Evolutionary conservation across 345 rosid genomes (phyloP).

Genomic region (Chamaenerion angustifolium): DNA sequence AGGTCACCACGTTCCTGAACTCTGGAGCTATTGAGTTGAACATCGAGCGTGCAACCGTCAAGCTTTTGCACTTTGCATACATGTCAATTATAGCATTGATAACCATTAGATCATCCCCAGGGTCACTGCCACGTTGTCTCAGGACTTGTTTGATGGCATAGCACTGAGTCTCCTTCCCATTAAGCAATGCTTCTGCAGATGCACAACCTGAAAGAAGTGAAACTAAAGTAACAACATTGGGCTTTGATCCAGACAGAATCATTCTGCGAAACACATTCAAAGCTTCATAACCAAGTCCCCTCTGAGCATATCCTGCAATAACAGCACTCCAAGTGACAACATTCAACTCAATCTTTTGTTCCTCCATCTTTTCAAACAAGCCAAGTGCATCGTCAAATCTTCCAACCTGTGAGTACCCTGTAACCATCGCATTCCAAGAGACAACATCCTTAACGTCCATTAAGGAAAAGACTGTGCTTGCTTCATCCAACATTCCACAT

Average conservation of each 20-base stretch:
- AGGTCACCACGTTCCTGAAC: conserved; percentile 57
- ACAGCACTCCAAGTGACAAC: conserved; percentile 87
- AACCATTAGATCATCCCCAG: conserved; percentile 37
- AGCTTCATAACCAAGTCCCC: conserved; percentile 56
- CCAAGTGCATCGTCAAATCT: conserved; percentile 49
- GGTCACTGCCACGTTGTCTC: conserved; percentile 18
- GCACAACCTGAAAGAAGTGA: conserved; percentile 86
- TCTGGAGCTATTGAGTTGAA: conserved; percentile 32
- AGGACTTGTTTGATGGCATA: conserved; percentile 45
- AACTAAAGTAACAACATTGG: conserved; percentile 60
- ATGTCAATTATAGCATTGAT: conserved; percentile 62
- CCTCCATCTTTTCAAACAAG: conserved; percentile 47
- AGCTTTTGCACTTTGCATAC: conserved; percentile 62
- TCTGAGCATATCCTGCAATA: conserved; percentile 75
- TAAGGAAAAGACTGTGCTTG: conserved; percentile 34
- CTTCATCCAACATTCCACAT: conserved; percentile 53
- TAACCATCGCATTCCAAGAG: conserved; percentile 83
- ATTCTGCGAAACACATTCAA: conserved; percentile 54
- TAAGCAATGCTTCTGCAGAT: conserved; percentile 46
- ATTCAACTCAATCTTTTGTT: conserved; percentile 41
- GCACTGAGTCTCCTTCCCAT: conserved; percentile 66
- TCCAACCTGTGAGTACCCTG: conserved; percentile 68
- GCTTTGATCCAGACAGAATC: conserved; percentile 32
- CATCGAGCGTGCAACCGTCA: conserved; percentile 27
- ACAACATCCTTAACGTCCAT: conserved; percentile 62